Evolutionary conservation across 2,329 filamentous ascomycete genomes (phyloP).

Genomic region (Chalara sp.): DNA sequence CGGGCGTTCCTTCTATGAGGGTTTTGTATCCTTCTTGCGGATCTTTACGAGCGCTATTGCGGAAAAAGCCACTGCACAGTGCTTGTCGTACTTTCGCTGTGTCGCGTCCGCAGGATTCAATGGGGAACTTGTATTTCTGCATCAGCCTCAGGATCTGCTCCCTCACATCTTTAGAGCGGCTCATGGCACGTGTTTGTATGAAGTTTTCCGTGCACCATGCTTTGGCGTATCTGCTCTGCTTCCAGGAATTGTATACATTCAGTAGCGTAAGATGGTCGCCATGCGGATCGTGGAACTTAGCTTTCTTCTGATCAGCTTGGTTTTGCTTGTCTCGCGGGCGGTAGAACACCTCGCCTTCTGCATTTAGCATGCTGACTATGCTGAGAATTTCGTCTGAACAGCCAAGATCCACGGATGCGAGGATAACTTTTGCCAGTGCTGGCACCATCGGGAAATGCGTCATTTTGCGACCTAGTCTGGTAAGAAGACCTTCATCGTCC

Average conservation of each 20-base stretch:
- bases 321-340: slow-evolving; percentile 95
- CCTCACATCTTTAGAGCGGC: slow-evolving; percentile 83
- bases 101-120: slow-evolving; percentile 80
- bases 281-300: slow-evolving; percentile 92
- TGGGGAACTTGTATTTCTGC: slow-evolving; percentile 76
- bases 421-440: slow-evolving; percentile 81
- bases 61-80: slow-evolving; percentile 90
- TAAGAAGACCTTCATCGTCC: slow-evolving; percentile 91
- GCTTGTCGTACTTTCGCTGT: slow-evolving; percentile 84
- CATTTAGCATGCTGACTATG: slow-evolving; percentile 91
- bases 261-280: slow-evolving; percentile 92
- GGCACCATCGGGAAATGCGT: slow-evolving; percentile 98
- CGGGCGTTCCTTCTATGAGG: slow-evolving; percentile 86
- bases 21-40: slow-evolving; percentile 98
- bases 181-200: slow-evolving; percentile 86
- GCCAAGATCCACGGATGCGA: slow-evolving; percentile 76
- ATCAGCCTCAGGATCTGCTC: slow-evolving; percentile 92
- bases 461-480: slow-evolving; percentile 90
- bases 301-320: slow-evolving; percentile 94
- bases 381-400: slow-evolving; percentile 93
- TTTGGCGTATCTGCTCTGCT: slow-evolving; percentile 70
- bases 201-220: slow-evolving; percentile 98
- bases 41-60: slow-evolving; percentile 90
- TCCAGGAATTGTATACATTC: slow-evolving; percentile 98
- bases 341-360: slow-evolving; percentile 81